These are phyloP conservation scores for Fusarium praegraminearum DNA, from an alignment of 2,329 filamentous ascomycete species.

Conservation along the genomic window DNA sequence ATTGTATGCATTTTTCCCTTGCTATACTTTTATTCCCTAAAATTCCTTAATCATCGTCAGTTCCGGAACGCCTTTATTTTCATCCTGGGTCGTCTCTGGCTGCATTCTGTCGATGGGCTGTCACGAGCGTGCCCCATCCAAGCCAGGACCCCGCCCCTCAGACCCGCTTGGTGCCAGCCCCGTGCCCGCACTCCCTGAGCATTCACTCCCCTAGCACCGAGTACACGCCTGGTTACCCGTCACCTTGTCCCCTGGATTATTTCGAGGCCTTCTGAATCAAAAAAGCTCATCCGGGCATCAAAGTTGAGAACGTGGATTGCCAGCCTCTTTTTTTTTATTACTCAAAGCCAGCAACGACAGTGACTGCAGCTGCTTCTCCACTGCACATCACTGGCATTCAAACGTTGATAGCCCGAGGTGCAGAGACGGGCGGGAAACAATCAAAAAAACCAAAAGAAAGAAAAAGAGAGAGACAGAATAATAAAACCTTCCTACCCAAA, in stretches of 20 bases:
- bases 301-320: slow-evolving; percentile 31
- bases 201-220: slow-evolving; percentile 42
- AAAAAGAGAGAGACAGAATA: slow-evolving; percentile 5
- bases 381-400: slow-evolving; percentile 46
- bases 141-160: slow-evolving; percentile 50
- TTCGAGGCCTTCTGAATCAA: slow-evolving; percentile 30
- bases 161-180: slow-evolving; percentile 50
- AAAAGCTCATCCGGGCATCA: slow-evolving; percentile 18
- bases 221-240: slow-evolving; percentile 39
- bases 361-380: slow-evolving; percentile 28
- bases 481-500: slow-evolving; percentile 34
- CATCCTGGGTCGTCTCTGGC: slow-evolving; percentile 19
- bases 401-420: slow-evolving; percentile 35
- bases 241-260: slow-evolving; percentile 25
- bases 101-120: slow-evolving; percentile 46
- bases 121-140: slow-evolving; percentile 51
- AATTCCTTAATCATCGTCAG: background rate
- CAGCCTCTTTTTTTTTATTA: slow-evolving; percentile 28
- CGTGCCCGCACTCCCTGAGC: slow-evolving; percentile 42
- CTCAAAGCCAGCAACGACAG: slow-evolving; percentile 15
- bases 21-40: background rate
- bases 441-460: background rate
- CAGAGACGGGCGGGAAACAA: slow-evolving; percentile 31
- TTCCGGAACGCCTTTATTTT: slow-evolving; percentile 19
- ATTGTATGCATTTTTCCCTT: slow-evolving; percentile 6